Conservation (phyloP, 495 filamentous ascomycete genomes). For the Tirmania nivea region DNA sequence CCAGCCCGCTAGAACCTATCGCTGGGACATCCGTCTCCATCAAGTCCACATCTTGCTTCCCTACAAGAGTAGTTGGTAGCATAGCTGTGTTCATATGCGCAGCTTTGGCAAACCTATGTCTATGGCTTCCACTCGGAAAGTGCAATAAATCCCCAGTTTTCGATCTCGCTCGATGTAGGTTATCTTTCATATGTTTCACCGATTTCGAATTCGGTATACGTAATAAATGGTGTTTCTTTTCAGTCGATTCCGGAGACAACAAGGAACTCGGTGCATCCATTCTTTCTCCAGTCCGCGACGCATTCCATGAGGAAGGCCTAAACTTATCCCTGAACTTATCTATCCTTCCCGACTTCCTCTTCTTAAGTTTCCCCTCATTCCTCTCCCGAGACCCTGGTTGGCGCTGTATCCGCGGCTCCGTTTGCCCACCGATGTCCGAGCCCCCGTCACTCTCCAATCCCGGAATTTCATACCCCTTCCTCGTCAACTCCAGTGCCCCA, state of each 20-base stretch:
- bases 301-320: neutral
- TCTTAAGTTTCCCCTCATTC: neutral
- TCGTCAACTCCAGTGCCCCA: slow-evolving; percentile 14
- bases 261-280: neutral
- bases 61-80: neutral
- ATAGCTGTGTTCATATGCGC: neutral
- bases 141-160: neutral
- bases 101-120: neutral
- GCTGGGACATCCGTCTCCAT: neutral
- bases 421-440: neutral
- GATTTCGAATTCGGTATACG: neutral
- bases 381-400: neutral
- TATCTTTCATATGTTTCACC: neutral
- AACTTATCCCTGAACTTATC: neutral
- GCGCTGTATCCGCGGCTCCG: neutral
- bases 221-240: neutral
- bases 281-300: neutral
- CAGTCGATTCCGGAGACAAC: neutral
- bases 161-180: neutral
- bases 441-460: too few relatives aligned
- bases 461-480: slow-evolving; percentile 16
- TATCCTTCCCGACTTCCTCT: neutral
- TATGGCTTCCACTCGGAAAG: neutral
- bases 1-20: neutral
- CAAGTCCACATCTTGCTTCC: neutral